Conservation (phyloP, 2,329 filamentous ascomycete species). For the Niveomyces coronatus region DNA sequence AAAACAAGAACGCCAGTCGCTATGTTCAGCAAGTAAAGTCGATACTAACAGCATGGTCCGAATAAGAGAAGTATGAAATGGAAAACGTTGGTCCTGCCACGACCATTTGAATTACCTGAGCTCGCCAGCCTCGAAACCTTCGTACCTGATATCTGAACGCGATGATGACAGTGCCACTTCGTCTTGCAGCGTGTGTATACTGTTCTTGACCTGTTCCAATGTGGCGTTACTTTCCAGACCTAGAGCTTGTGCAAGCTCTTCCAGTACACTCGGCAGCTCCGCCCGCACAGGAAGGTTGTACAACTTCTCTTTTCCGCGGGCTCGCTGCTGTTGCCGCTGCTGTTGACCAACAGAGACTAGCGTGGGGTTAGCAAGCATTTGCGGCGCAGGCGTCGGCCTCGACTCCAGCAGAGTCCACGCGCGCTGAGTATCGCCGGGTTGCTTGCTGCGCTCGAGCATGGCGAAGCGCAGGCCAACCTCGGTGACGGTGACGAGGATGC, state of each 20-base stretch:
- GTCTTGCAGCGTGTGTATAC: slow-evolving; percentile 22
- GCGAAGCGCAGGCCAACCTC: slow-evolving; percentile 83
- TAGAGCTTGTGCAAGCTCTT: slow-evolving; percentile 24
- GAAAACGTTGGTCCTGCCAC: too few species aligned
- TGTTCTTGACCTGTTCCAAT: slow-evolving; percentile 23
- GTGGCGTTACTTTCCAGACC: slow-evolving; percentile 25
- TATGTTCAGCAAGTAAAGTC: too few species aligned
- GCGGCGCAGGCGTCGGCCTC: not conserved
- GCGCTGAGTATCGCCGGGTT: slow-evolving; percentile 11
- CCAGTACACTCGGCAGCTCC: slow-evolving; percentile 19
- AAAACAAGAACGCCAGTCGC: too few species aligned
- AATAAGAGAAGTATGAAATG: too few species aligned
- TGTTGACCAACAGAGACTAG: not conserved
- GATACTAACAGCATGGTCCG: too few species aligned
- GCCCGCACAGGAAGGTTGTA: not conserved
- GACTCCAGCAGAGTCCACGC: not conserved
- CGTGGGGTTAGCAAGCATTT: too few species aligned
- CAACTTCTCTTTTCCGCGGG: not conserved
- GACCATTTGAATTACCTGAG: too few species aligned
- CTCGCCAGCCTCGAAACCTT: slow-evolving; percentile 1
- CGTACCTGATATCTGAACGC: too few species aligned
- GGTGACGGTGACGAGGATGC: slow-evolving; percentile 80
- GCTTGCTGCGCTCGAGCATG: slow-evolving; percentile 41
- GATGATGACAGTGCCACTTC: not conserved
- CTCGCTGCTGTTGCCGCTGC: not conserved